Percentiles rank a stretch among this genome's conserved stretches.
phyloP scores from a whole-genome alignment of 148 eudicot genomes.

The Persicaria tinctoria region DNA sequence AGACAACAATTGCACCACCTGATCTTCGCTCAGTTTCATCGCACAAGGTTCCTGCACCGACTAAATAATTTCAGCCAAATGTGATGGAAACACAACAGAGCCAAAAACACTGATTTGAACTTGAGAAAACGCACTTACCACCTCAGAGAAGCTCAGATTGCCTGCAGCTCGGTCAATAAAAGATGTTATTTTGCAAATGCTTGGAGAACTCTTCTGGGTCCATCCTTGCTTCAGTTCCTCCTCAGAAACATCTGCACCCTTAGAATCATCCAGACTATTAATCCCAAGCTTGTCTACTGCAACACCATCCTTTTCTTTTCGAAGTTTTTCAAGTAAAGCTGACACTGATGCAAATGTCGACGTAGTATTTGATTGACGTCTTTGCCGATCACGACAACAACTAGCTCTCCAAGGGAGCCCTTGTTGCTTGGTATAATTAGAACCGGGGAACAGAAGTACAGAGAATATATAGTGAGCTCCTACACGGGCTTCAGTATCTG shows the following conservation, averaged over 20 bases:
- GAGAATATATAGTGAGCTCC: conserved; percentile 79
- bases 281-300: conserved; percentile 29
- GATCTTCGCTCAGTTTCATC: conserved; percentile 79
- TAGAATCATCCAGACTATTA: conserved; percentile 37
- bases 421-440: conserved; percentile 33
- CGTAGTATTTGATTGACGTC: conserved; percentile 39
- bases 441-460: conserved; percentile 54
- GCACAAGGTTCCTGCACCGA: conserved; percentile 55
- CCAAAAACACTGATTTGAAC: neutral
- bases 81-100: neutral
- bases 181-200: conserved; percentile 52
- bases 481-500: conserved; percentile 74
- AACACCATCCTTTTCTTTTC: conserved; percentile 45
- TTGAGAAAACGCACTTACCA: conserved; percentile 22
- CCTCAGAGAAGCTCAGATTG: conserved; percentile 39
- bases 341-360: conserved; percentile 68
- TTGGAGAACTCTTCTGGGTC: conserved; percentile 57
- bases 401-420: conserved; percentile 21
- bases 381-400: conserved; percentile 35
- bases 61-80: neutral
- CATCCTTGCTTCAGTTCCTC: conserved; percentile 52
- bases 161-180: conserved; percentile 59
- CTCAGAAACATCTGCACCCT: conserved; percentile 36
- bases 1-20: conserved; percentile 66
- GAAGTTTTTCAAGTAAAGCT: conserved; percentile 78